These are phyloP conservation scores for Malbranchea zuffiana DNA, from an alignment of 2,329 filamentous ascomycete species.

Conservation along the genomic window DNA sequence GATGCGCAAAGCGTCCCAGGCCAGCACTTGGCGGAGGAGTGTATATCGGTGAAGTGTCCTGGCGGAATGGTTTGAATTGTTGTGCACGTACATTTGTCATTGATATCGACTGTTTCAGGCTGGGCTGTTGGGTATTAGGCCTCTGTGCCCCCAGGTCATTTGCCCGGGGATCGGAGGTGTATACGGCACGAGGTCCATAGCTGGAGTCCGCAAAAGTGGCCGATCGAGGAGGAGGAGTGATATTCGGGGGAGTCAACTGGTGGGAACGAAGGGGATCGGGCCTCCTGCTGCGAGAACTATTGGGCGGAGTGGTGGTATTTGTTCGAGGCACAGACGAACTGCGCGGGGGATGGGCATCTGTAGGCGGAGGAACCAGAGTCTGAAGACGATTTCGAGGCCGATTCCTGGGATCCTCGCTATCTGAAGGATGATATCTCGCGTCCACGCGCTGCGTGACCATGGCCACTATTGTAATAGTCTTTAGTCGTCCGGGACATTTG, in stretches of 20 bases:
- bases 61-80: constrained; percentile 14
- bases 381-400: neutral
- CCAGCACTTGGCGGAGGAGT: constrained; percentile 9
- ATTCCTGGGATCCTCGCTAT: neutral
- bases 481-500: constrained; percentile 7
- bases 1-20: constrained; percentile 24
- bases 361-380: neutral
- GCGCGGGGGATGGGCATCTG: constrained; percentile 4
- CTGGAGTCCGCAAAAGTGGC: constrained; percentile 1
- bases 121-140: constrained; percentile 1
- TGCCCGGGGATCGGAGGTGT: constrained; percentile 1
- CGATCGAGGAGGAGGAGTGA: constrained; percentile 3
- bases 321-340: neutral
- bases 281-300: neutral
- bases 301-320: constrained; percentile 1
- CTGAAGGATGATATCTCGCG: constrained; percentile 2
- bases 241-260: neutral
- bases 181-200: neutral
- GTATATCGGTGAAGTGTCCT: constrained; percentile 8
- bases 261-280: constrained; percentile 4
- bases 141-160: neutral
- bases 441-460: constrained; percentile 8
- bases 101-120: constrained; percentile 23
- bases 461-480: constrained; percentile 2
- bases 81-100: constrained; percentile 24